phyloP scores from a whole-genome alignment of 2,329 filamentous ascomycete species.

The Pseudohalonectria lignicola region DNA sequence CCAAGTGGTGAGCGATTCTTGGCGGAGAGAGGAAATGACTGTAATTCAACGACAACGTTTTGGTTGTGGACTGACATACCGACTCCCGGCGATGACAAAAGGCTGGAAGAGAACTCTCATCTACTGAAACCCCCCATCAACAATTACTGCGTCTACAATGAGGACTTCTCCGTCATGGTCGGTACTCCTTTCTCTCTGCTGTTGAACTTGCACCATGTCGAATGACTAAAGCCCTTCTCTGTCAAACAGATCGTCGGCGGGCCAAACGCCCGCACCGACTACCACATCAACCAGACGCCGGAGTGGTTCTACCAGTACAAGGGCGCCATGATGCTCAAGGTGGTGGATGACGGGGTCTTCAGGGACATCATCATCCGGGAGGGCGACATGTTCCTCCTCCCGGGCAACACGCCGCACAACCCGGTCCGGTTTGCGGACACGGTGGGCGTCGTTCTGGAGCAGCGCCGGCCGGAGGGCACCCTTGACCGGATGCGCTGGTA shows the following conservation, averaged over 20 bases:
- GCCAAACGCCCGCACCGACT: constrained; percentile 91
- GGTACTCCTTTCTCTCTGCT: constrained; percentile 5
- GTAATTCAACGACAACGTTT: too few relatives aligned
- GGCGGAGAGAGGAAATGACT: too few relatives aligned
- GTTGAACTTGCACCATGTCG: too few relatives aligned
- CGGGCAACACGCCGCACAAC: constrained; percentile 90
- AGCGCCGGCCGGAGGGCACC: constrained; percentile 57
- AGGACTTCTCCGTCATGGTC: constrained; percentile 73
- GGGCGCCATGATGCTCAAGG: constrained; percentile 87
- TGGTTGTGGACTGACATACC: too few relatives aligned
- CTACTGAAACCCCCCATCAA: constrained; percentile 90
- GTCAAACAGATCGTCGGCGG: constrained; percentile 60
- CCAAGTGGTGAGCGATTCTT: constrained; percentile 38
- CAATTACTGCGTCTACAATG: constrained; percentile 94
- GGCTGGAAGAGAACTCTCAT: constrained; percentile 86
- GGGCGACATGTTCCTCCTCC: constrained; percentile 88
- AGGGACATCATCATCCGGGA: constrained; percentile 82
- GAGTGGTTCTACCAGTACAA: constrained; percentile 98
- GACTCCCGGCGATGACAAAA: too few relatives aligned
- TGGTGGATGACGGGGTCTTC: constrained; percentile 65
- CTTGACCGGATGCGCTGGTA: constrained; percentile 74
- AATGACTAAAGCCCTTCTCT: too few relatives aligned
- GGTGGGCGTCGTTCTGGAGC: constrained; percentile 84
- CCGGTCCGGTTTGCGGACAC: constrained; percentile 87
- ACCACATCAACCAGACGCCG: constrained; percentile 92